Base-by-base conservation (phyloP, 352 stramenopile species). In the Globisporangium radiosum region DNA sequence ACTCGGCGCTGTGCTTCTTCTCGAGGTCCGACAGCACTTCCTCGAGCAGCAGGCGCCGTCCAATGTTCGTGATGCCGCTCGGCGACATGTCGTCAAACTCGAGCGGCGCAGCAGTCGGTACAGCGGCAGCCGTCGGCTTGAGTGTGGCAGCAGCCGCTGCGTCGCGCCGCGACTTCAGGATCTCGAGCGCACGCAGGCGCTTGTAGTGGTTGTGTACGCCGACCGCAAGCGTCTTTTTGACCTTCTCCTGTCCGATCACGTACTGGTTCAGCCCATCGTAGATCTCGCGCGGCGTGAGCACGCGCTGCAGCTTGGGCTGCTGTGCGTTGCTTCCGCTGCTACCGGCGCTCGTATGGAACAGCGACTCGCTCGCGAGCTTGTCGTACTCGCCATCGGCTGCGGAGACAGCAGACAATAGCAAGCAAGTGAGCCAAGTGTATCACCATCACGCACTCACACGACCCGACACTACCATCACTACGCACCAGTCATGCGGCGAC, bases 141-240 rank as follows among this genome's bases (percentile, higher is more conserved):
- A 55, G 72, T 4, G 68, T 59, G 1, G 40, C 40, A 44, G 40
- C 40, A 14, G 45, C 45, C 13, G 64, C 67, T 11, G 75, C 69
- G n/a, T 73, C 76, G 37, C 75, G 81, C 43, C 60, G 66, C 8
- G 81, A 69, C 48, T 67, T 65, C 38, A 89, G 57, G 53, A 88
- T 56, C 68, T 92, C 81, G 37, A 90, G 57, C 19, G 78, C 78
- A 40, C 75, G 76, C 13, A 99, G 82, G 0, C 95, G 81, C 71
- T 99, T 98, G 92, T 98, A 99, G 80, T 99, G 97, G 78, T 99
- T 99, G 76, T 98, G 90, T 45, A 99, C 94, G 51, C 92, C 95
- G 36, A 99, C 96, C 10, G 80, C 90, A 10, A 99, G 72, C 38
- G 94, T 96, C 62, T 97, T 92, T 76, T 99, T 99, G 39, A 98